Evolutionary conservation across 2,329 filamentous ascomycete genomes (phyloP).

Genomic region (Ceratocystiopsis sp.): DNA sequence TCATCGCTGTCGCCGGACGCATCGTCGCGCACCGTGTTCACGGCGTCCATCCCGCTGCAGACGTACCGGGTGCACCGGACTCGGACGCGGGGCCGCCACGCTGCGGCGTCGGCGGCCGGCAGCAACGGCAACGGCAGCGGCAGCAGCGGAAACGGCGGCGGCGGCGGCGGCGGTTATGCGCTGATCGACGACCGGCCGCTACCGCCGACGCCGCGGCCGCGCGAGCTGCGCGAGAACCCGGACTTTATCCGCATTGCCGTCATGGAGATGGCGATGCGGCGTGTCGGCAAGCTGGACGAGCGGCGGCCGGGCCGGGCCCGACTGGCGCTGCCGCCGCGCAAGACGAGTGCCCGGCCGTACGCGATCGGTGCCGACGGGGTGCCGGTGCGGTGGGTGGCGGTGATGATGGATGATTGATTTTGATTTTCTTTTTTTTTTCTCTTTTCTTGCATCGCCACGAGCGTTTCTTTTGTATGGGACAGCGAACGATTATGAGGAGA

Average conservation of each 20-base stretch:
- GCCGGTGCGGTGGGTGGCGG: conserved; percentile 39
- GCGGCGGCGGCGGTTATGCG: not conserved
- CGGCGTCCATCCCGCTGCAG: conserved; percentile 55
- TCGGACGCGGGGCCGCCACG: not conserved
- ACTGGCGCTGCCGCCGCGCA: conserved; percentile 50
- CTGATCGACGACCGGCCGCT: conserved; percentile 9
- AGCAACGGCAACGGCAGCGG: not conserved
- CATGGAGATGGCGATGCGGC: conserved; percentile 57
- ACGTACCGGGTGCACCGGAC: conserved; percentile 44
- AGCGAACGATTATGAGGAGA: too few species aligned
- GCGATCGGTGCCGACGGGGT: conserved; percentile 40
- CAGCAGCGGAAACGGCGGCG: too few species aligned
- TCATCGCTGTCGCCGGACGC: conserved; percentile 12
- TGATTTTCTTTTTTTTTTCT: not conserved
- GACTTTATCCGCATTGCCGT: conserved; percentile 56
- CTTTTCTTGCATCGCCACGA: not conserved
- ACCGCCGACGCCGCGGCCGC: conserved; percentile 34
- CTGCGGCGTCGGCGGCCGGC: not conserved
- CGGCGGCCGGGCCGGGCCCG: conserved; percentile 49
- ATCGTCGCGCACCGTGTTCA: conserved; percentile 21
- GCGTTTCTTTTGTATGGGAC: too few species aligned
- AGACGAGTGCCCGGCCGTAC: conserved; percentile 34
- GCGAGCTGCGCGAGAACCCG: conserved; percentile 52
- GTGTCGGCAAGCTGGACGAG: conserved; percentile 47
- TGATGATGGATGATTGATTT: conserved; percentile 4